A percentile compares a stretch with the other conserved stretches of the same genome.
phyloP scores from a whole-genome alignment of 2,329 filamentous ascomycete genomes.

The Ramichloridium luteum region DNA sequence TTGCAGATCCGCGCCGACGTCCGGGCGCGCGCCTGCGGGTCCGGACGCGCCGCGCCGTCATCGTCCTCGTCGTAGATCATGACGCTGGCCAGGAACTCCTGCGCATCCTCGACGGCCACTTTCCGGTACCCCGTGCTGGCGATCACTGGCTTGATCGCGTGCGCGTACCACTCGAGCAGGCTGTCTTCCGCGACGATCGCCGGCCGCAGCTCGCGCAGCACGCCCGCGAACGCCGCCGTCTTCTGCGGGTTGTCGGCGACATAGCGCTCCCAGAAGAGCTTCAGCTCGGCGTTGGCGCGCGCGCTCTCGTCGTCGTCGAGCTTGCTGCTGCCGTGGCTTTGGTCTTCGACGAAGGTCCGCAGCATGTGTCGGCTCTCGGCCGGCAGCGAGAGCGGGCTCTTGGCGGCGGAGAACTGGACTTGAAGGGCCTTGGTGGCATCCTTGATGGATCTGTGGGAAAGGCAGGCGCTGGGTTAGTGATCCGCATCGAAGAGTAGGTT shows the following conservation, averaged over 20 bases:
- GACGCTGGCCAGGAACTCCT: constrained; percentile 52
- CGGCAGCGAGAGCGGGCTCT: constrained; percentile 46
- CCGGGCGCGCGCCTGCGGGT: constrained; percentile 35
- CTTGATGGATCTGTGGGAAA: constrained; percentile 39
- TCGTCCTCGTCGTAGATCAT: constrained; percentile 51
- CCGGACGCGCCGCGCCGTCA: constrained; percentile 37
- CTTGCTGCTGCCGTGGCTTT: constrained; percentile 37
- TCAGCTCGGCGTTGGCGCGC: constrained; percentile 59
- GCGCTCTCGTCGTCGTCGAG: constrained; percentile 53
- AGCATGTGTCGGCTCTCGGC: constrained; percentile 36
- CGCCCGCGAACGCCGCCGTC: constrained; percentile 55
- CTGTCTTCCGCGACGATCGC: constrained; percentile 51
- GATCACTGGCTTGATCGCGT: constrained; percentile 45
- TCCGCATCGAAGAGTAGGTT: too few species aligned
- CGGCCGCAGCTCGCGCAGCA: constrained; percentile 52
- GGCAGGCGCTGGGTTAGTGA: too few species aligned
- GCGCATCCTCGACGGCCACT: constrained; percentile 50
- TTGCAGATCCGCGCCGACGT: constrained; percentile 49
- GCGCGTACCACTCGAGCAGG: constrained; percentile 60
- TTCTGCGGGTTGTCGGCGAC: constrained; percentile 46
- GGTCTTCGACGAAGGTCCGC: constrained; percentile 49
- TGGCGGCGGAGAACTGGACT: constrained; percentile 30
- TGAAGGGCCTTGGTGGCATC: constrained; percentile 37
- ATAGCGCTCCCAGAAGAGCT: constrained; percentile 52
- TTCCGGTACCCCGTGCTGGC: constrained; percentile 50